phyloP scores from a whole-genome alignment of 2,329 filamentous ascomycete genomes.

The Phaeosphaeria sp. region DNA sequence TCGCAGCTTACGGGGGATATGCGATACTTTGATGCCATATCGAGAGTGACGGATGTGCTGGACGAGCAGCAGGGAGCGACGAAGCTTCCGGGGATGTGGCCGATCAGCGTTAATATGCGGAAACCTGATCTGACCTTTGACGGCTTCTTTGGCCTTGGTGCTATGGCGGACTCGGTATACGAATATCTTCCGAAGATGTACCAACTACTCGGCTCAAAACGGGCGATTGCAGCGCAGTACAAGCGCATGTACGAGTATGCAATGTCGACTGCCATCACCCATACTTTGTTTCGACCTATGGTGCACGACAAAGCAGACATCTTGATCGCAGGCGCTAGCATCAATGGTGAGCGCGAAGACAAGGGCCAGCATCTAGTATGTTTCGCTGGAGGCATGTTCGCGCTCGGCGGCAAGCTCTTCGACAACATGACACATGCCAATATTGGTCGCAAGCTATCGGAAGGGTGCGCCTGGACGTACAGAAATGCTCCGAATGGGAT shows the following conservation, averaged over 20 bases:
- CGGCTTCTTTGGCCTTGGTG: slow-evolving; percentile 39
- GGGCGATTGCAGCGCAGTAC: slow-evolving; percentile 56
- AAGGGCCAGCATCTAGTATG: slow-evolving; percentile 65
- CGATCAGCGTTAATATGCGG: slow-evolving; percentile 50
- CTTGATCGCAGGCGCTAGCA: slow-evolving; percentile 53
- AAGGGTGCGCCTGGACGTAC: slow-evolving; percentile 69
- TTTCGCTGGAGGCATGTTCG: slow-evolving; percentile 69
- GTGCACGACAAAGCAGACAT: slow-evolving; percentile 54
- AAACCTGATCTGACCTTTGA: slow-evolving; percentile 50
- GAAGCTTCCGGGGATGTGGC: slow-evolving; percentile 56
- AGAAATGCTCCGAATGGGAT: slow-evolving; percentile 62
- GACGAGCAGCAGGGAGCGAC: slow-evolving; percentile 50
- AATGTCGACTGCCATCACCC: slow-evolving; percentile 50
- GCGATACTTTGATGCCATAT: slow-evolving; percentile 55
- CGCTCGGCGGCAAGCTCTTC: slow-evolving; percentile 64
- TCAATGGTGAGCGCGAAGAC: slow-evolving; percentile 45
- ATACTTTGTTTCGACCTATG: slow-evolving; percentile 60
- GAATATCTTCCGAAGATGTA: slow-evolving; percentile 56
- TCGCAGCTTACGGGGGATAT: slow-evolving; percentile 53
- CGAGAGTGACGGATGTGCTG: slow-evolving; percentile 50
- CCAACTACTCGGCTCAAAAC: slow-evolving; percentile 53
- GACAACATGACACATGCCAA: slow-evolving; percentile 59
- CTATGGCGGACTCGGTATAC: slow-evolving; percentile 45
- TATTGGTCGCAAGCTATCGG: slow-evolving; percentile 63
- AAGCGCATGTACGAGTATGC: slow-evolving; percentile 63